Conservation (phyloP, 352 stramenopile species). For the Blastocystis sp. region DNA sequence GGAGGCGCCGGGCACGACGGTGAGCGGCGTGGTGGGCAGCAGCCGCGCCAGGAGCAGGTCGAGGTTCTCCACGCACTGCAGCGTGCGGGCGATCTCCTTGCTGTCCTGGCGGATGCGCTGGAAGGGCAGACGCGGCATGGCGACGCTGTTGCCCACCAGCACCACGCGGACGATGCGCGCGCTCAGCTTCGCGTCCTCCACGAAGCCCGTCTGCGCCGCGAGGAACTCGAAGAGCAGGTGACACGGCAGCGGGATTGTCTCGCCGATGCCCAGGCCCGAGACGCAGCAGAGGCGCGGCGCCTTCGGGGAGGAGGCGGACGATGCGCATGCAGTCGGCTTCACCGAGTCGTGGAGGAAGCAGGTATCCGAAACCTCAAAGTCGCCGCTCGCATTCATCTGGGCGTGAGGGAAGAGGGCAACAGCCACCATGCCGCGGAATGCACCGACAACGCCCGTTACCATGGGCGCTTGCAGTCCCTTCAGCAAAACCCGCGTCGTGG, state of each 20-base stretch:
- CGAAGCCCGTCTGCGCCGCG: slow-evolving; percentile 16
- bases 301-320: neutral
- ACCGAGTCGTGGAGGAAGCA: slow-evolving; percentile 30
- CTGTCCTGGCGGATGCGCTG: slow-evolving; percentile 38
- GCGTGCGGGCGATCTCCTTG: neutral
- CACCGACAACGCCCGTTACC: slow-evolving; percentile 39
- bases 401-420: neutral
- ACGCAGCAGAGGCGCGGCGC: neutral
- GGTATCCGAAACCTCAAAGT: neutral
- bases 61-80: slow-evolving; percentile 1
- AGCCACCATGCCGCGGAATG: slow-evolving; percentile 5
- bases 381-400: slow-evolving; percentile 43
- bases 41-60: slow-evolving; percentile 6
- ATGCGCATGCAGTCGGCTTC: neutral
- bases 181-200: slow-evolving; percentile 32
- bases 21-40: neutral
- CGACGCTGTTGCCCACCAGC: slow-evolving; percentile 35
- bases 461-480: slow-evolving; percentile 38
- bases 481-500: slow-evolving; percentile 44
- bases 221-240: slow-evolving; percentile 45
- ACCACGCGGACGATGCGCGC: slow-evolving; percentile 14
- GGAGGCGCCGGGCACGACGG: slow-evolving; percentile 10
- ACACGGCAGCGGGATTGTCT: neutral
- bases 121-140: slow-evolving; percentile 30
- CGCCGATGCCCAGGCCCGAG: slow-evolving; percentile 4